Base-by-base conservation (phyloP, 2,329 filamentous ascomycete genomes). In the Fusarium nygamai region DNA sequence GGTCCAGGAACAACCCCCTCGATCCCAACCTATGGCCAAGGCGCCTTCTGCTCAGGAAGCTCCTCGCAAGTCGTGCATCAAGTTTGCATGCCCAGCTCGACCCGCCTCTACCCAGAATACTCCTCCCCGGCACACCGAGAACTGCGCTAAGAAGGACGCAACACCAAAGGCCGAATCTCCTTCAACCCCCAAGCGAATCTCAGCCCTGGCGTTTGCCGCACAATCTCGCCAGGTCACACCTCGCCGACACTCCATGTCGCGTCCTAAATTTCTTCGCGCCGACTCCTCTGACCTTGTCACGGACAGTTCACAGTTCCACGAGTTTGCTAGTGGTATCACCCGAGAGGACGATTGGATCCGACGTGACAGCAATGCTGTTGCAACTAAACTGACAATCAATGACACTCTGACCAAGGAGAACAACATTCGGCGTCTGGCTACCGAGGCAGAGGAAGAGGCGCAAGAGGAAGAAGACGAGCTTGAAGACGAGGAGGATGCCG, bases 401-500 rank as follows among this genome's bases (percentile, higher is more conserved):
- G 96, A 98, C 80, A 97, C 95, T 9, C 87, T 99, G 74, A 89
- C 91, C 81, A 97, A 97, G 83, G 96, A 99, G 83, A 95, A 94
- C 71, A 91, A 91, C 36, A 96, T 99, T 72, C 92, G 96, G 56
- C 92, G 93, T 71, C 85, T 98, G 33, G 96, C 92, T 54, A 92
- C 94, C 80, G 96, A 99, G 83, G 96, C 92, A 3, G 96, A 98
- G 80, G 94, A 97, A 78, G 96, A 98, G 83, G 95, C 92, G 8
- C 85, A 92, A 14, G 85, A 92, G 63, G 92, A 94, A 64, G 92
- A 94, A 57, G 91, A 92, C n/a, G 82, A 84, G 20, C 83, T 85
- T 2, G 85, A 86, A 12, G 92, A 94, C 79, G 96, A 99, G 82
- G 96, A 92, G 2, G 96, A 98, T 80, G 94, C 96, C 76, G 96